Evolutionary conservation across 805 yeast genomes (phyloP).

Genomic region (Nakazawaea sp.): DNA sequence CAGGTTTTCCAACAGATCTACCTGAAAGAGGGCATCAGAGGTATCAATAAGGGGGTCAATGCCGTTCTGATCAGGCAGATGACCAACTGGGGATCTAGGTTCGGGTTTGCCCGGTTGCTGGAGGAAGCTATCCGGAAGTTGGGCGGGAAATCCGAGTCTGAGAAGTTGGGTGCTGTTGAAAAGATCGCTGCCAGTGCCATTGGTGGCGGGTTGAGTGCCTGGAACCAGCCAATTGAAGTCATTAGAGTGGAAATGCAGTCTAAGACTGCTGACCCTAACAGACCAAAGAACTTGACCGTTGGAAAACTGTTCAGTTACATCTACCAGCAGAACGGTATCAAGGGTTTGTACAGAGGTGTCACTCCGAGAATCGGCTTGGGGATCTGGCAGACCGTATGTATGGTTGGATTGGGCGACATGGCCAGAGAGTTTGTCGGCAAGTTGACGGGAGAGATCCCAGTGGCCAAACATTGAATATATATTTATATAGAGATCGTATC

Average conservation of each 20-base stretch:
- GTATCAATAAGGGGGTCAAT: slow-evolving; percentile 63
- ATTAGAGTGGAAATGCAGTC: slow-evolving; percentile 98
- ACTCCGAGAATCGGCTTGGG: slow-evolving; percentile 96
- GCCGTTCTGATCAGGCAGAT: slow-evolving; percentile 60
- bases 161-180: slow-evolving; percentile 65
- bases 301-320: slow-evolving; percentile 73
- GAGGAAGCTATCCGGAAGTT: slow-evolving; percentile 72
- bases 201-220: slow-evolving; percentile 97
- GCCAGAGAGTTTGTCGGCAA: slow-evolving; percentile 65
- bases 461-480: slow-evolving; percentile 18
- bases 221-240: slow-evolving; percentile 99
- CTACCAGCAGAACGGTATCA: slow-evolving; percentile 72
- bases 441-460: slow-evolving; percentile 54
- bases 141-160: slow-evolving; percentile 53
- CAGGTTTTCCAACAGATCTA: slow-evolving; percentile 83
- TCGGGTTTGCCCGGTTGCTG: slow-evolving; percentile 86
- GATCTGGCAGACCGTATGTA: slow-evolving; percentile 97
- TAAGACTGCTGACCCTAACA: slow-evolving; percentile 86
- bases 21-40: slow-evolving; percentile 81
- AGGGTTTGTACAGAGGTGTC: slow-evolving; percentile 93
- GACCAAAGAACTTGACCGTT: slow-evolving; percentile 88
- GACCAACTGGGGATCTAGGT: slow-evolving; percentile 99
- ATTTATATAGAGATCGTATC: background rate
- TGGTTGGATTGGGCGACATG: slow-evolving; percentile 97
- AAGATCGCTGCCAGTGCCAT: slow-evolving; percentile 79